A percentile compares a stretch with the other conserved stretches of the same genome.
Conservation (phyloP, 2,329 filamentous ascomycete genomes). For the Juglanconis juglandina region DNA sequence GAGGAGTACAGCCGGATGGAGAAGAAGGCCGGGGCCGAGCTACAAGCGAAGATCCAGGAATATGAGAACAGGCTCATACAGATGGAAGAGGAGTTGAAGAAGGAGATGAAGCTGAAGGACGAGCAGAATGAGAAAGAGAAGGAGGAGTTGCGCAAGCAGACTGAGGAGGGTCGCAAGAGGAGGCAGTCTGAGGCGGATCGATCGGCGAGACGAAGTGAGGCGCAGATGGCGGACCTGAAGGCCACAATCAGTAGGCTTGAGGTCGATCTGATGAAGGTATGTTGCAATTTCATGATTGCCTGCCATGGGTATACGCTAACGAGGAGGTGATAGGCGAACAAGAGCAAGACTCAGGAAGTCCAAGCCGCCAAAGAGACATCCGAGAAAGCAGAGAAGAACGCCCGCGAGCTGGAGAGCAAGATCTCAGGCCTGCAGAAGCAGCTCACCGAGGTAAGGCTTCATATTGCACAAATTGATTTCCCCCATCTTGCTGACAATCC, state of each 20-base stretch:
- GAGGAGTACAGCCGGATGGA: constrained; percentile 38
- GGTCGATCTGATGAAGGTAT: constrained; percentile 58
- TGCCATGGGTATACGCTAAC: constrained; percentile 18
- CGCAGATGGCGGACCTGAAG: constrained; percentile 61
- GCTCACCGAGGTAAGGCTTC: constrained; percentile 24
- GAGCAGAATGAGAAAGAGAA: constrained; percentile 35
- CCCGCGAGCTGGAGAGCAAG: constrained; percentile 29
- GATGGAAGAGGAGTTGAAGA: constrained; percentile 20
- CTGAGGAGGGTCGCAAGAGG: constrained; percentile 35
- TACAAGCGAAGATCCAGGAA: constrained; percentile 5
- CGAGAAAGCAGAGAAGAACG: constrained; percentile 46
- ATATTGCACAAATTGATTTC: background rate
- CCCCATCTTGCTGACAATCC: background rate
- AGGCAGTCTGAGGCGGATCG: constrained; percentile 39
- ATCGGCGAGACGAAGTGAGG: constrained; percentile 48
- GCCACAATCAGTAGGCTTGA: constrained; percentile 60
- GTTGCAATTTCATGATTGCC: background rate
- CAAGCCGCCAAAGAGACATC: constrained; percentile 41
- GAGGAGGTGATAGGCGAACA: constrained; percentile 46
- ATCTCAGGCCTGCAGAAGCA: constrained; percentile 24
- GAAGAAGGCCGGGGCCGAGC: constrained; percentile 23
- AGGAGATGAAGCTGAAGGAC: constrained; percentile 25
- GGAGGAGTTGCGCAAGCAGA: constrained; percentile 44
- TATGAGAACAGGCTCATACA: constrained; percentile 15
- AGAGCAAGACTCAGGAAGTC: constrained; percentile 58